phyloP scores from a whole-genome alignment of 2,329 filamentous ascomycete species.

The Ophiostoma tasmaniense region DNA sequence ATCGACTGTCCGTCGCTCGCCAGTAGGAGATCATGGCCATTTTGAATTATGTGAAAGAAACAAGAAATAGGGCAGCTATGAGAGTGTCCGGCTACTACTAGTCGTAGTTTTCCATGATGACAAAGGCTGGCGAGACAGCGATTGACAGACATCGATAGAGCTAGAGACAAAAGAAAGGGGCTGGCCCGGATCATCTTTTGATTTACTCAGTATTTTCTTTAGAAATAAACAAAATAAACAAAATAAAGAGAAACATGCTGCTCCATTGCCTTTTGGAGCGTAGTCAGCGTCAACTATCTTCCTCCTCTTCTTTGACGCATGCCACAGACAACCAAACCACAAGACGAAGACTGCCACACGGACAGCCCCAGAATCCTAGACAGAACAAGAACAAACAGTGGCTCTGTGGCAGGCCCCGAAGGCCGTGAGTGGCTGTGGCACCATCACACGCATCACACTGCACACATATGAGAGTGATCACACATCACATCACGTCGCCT shows the following conservation, averaged over 20 bases:
- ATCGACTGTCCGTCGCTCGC: not conserved
- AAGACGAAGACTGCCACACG: not conserved
- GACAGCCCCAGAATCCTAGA: not conserved
- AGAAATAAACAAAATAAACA: not conserved
- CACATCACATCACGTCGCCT: slow-evolving; percentile 1
- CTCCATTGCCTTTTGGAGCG: not conserved
- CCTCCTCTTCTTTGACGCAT: not conserved
- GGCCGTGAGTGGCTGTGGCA: slow-evolving; percentile 17
- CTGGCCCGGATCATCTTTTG: not conserved
- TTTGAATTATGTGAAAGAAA: not conserved
- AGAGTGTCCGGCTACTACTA: not conserved
- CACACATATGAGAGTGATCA: slow-evolving; percentile 3
- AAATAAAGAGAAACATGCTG: not conserved
- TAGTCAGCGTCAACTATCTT: not conserved
- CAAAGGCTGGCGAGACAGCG: not conserved
- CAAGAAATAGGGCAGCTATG: not conserved
- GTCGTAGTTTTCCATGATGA: not conserved
- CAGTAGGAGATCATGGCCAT: not conserved
- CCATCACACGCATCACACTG: not conserved
- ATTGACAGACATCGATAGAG: not conserved
- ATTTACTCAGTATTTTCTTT: too few relatives aligned
- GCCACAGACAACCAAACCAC: not conserved
- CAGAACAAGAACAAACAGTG: not conserved
- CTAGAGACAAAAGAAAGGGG: slow-evolving; percentile 4
- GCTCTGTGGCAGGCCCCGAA: not conserved